Percentiles rank a stretch among this genome's conserved stretches.
These are phyloP conservation scores for Xylaria sp. DNA, from an alignment of 2,329 filamentous ascomycete species.

Conservation along the genomic window DNA sequence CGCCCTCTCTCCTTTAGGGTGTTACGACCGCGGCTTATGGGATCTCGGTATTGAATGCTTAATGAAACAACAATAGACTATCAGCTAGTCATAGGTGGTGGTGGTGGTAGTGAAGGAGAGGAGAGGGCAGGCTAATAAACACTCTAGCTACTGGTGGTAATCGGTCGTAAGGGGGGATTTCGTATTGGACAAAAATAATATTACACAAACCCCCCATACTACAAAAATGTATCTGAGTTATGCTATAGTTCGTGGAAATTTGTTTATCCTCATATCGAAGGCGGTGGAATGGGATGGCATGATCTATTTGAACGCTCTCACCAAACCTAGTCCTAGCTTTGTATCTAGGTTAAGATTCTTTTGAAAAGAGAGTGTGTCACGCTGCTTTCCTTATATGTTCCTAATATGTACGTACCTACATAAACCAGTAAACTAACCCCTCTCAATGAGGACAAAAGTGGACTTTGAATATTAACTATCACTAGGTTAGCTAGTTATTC, in stretches of 20 bases:
- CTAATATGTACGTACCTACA: not conserved
- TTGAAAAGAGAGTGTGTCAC: not conserved
- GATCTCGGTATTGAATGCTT: not conserved
- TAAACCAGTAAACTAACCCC: not conserved
- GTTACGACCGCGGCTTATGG: slow-evolving; percentile 18
- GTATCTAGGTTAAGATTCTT: not conserved
- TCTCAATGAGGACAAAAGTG: not conserved
- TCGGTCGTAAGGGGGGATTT: not conserved
- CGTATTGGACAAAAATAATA: not conserved
- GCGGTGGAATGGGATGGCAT: too few relatives aligned
- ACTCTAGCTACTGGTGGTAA: too few relatives aligned
- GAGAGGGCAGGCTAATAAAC: too few relatives aligned
- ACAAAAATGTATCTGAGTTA: not conserved
- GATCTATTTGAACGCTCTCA: not conserved
- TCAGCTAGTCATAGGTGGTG: not conserved
- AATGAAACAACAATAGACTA: not conserved
- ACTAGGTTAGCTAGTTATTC: not conserved
- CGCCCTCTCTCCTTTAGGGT: slow-evolving; percentile 23
- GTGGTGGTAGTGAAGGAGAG: not conserved
- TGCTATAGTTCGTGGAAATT: slow-evolving; percentile 30
- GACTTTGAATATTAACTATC: too few relatives aligned
- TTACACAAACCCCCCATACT: not conserved
- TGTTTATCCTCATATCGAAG: slow-evolving; percentile 15
- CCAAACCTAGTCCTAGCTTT: too few relatives aligned
- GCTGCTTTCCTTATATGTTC: not conserved